These are phyloP conservation scores for Neurospora sp. DNA, from an alignment of 495 filamentous ascomycete species.

Conservation along the genomic window DNA sequence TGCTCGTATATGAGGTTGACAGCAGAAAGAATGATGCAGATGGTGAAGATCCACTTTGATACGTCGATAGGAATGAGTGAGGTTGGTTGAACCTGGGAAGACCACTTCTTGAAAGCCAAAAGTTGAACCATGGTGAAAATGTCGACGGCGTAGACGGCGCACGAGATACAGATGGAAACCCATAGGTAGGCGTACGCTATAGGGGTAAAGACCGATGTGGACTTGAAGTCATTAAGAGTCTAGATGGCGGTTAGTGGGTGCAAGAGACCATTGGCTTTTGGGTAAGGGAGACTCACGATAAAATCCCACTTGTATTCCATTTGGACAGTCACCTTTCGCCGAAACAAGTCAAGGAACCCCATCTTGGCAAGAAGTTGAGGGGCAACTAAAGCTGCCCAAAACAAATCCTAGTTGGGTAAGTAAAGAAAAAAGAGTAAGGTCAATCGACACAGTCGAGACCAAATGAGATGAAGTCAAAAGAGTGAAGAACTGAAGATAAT, in stretches of 20 bases:
- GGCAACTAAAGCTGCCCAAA: conserved; percentile 20
- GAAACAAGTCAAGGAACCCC: conserved; percentile 62
- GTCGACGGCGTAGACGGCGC: conserved; percentile 84
- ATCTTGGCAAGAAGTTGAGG: conserved; percentile 39
- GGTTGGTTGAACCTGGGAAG: conserved; percentile 35
- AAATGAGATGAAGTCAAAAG: not conserved
- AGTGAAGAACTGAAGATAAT: conserved; percentile 7
- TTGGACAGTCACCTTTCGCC: conserved; percentile 53
- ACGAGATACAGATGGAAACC: conserved; percentile 62
- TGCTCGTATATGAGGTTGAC: conserved; percentile 67
- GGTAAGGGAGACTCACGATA: conserved; percentile 51
- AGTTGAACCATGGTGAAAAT: conserved; percentile 88
- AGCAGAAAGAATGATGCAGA: conserved; percentile 80
- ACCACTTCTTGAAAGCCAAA: conserved; percentile 66
- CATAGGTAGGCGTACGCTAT: conserved; percentile 82
- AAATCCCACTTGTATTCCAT: conserved; percentile 92
- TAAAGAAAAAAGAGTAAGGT: conserved; percentile 11
- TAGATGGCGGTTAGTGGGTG: conserved; percentile 20
- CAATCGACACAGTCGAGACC: conserved; percentile 1
- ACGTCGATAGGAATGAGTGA: conserved; percentile 52
- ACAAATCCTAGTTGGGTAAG: conserved; percentile 18
- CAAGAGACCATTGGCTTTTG: conserved; percentile 3
- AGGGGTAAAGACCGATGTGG: conserved; percentile 59
- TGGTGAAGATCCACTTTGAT: conserved; percentile 79
- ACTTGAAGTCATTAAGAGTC: conserved; percentile 86